Conservation (phyloP, 139 green algal species). For the Chlorella sorokiniana region DNA sequence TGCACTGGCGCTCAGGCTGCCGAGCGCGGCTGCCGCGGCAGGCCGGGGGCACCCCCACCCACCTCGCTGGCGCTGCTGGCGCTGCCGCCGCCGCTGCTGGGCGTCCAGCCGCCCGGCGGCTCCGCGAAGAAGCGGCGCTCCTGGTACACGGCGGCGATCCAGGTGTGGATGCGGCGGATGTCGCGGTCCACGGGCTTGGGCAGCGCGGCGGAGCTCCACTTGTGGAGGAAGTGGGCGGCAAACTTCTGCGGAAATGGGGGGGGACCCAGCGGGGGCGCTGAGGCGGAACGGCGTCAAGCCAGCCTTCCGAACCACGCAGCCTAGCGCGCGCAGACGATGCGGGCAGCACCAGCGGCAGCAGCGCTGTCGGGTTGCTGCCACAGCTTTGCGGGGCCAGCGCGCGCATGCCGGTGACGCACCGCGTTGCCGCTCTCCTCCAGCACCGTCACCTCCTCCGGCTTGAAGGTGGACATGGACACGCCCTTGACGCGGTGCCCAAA, state of each 20-base stretch:
- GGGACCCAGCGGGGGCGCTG: background rate
- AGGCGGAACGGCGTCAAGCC: too few relatives aligned
- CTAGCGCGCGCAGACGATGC: too few relatives aligned
- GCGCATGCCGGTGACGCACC: conserved; percentile 41
- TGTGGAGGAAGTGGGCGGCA: conserved; percentile 43
- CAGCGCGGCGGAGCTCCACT: conserved; percentile 43
- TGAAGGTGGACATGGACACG: conserved; percentile 79
- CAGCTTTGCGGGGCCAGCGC: too few relatives aligned
- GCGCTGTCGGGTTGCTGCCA: too few relatives aligned
- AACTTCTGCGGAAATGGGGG: conserved; percentile 24
- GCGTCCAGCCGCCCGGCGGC: background rate
- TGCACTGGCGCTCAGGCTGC: too few relatives aligned
- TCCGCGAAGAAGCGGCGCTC: conserved; percentile 8
- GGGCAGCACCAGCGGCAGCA: too few relatives aligned
- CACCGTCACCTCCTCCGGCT: conserved; percentile 68
- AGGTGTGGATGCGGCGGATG: conserved; percentile 38
- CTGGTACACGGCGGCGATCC: conserved; percentile 44
- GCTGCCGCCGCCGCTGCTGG: background rate
- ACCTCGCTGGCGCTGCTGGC: conserved; percentile 16
- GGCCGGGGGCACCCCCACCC: background rate
- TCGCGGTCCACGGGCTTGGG: conserved; percentile 48
- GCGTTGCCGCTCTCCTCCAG: conserved; percentile 73
- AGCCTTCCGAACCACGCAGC: too few relatives aligned
- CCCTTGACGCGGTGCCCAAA: conserved; percentile 83
- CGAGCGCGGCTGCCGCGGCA: background rate